These are phyloP conservation scores for Euphorbia celastroides DNA, from an alignment of 441 rosid species.

Conservation along the genomic window DNA sequence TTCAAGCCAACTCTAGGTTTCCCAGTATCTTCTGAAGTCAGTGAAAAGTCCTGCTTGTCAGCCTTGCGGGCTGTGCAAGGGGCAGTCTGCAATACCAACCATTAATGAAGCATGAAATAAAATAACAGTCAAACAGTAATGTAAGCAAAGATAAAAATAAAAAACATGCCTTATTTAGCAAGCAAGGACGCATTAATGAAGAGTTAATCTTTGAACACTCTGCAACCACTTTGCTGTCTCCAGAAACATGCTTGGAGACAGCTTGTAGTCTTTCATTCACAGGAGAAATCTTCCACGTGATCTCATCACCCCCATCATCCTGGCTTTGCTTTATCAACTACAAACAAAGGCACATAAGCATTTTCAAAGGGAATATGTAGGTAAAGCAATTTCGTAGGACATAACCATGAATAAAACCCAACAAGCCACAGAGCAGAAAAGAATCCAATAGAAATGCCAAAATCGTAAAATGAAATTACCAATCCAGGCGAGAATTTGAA, in stretches of 20 bases:
- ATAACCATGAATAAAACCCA: too few relatives aligned
- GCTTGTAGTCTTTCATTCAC: conserved; percentile 77
- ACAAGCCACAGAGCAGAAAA: background rate
- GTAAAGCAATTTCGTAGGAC: background rate
- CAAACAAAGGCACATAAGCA: background rate
- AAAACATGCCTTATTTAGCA: conserved; percentile 38
- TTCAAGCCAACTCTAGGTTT: conserved; percentile 38
- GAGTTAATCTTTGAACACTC: conserved; percentile 45
- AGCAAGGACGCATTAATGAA: conserved; percentile 52
- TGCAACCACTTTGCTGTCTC: conserved; percentile 39
- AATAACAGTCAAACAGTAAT: conserved; percentile 1
- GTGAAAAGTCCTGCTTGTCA: conserved; percentile 50
- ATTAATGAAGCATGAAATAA: background rate
- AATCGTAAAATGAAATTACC: conserved; percentile 33
- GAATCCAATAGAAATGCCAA: background rate
- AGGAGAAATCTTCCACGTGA: conserved; percentile 96
- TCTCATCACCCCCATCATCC: conserved; percentile 77
- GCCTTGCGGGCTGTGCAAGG: conserved; percentile 33
- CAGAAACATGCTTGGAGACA: conserved; percentile 55
- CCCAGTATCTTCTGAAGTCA: conserved; percentile 33
- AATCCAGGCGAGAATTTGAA: conserved; percentile 86
- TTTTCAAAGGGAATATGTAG: background rate
- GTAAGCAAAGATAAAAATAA: background rate
- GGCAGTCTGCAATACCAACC: conserved; percentile 25
- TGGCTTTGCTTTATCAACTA: conserved; percentile 95